phyloP scores from a whole-genome alignment of 805 yeast species.

The Metschnikowia anglica region DNA sequence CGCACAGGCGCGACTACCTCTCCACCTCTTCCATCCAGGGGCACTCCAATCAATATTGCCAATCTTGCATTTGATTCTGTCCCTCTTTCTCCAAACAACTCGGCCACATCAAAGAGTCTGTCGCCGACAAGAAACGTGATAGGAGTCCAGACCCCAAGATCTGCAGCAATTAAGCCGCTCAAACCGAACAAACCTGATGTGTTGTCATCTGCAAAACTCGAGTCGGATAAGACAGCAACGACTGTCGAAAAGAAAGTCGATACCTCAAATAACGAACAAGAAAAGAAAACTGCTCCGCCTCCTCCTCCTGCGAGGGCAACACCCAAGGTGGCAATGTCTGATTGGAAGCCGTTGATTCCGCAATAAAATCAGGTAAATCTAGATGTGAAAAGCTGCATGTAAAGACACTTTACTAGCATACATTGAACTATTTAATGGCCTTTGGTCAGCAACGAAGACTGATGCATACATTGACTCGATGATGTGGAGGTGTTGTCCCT shows the following conservation, averaged over 20 bases:
- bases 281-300: constrained; percentile 15
- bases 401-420: too few species aligned
- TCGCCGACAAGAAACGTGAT: constrained; percentile 18
- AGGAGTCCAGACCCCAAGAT: constrained; percentile 15
- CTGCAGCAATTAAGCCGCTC: constrained; percentile 20
- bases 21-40: constrained; percentile 13
- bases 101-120: constrained; percentile 26
- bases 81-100: constrained; percentile 39
- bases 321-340: constrained; percentile 33
- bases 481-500: too few species aligned
- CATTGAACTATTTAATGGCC: too few species aligned
- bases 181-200: constrained; percentile 20
- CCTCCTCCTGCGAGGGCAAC: constrained; percentile 15
- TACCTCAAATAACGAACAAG: not conserved
- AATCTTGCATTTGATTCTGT: constrained; percentile 36
- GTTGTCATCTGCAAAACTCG: constrained; percentile 16
- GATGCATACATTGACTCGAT: too few species aligned
- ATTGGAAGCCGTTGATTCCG: constrained; percentile 54
- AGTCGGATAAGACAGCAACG: constrained; percentile 3
- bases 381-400: not conserved
- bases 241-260: not conserved
- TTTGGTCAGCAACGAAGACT: too few species aligned
- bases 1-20: constrained; percentile 9
- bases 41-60: constrained; percentile 11
- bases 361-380: constrained; percentile 25